Percentiles rank a stretch among this genome's conserved stretches.
These are phyloP conservation scores for Podospora conica DNA, from an alignment of 495 filamentous ascomycete species.

Conservation along the genomic window DNA sequence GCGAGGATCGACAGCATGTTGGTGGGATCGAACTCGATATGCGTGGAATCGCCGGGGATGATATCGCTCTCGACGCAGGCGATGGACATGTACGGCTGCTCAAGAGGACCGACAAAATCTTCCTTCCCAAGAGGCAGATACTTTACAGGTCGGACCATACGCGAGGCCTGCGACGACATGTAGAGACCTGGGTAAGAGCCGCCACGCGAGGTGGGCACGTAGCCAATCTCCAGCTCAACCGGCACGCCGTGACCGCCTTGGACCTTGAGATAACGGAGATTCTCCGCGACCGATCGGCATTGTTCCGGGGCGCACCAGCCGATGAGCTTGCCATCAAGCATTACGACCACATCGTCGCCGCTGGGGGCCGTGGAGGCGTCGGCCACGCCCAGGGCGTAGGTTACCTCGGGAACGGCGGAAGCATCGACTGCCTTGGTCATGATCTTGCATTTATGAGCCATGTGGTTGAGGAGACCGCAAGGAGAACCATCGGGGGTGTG, in stretches of 20 bases:
- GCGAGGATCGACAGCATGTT: conserved; percentile 97
- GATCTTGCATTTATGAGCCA: conserved; percentile 92
- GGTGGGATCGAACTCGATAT: conserved; percentile 91
- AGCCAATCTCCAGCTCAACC: conserved; percentile 80
- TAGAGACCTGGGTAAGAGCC: conserved; percentile 95
- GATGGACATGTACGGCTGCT: conserved; percentile 98
- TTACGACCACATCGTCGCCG: conserved; percentile 76
- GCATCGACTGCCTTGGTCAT: conserved; percentile 64
- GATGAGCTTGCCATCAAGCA: conserved; percentile 82
- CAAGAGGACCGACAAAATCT: conserved; percentile 85
- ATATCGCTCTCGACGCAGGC: conserved; percentile 80
- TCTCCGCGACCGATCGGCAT: conserved; percentile 71
- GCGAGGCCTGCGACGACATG: conserved; percentile 75
- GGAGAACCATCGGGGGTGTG: conserved; percentile 95
- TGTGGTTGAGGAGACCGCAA: conserved; percentile 90
- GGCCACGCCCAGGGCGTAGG: conserved; percentile 71
- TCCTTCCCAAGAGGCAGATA: conserved; percentile 78
- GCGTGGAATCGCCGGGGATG: conserved; percentile 76
- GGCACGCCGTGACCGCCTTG: conserved; percentile 81
- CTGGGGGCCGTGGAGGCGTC: conserved; percentile 65
- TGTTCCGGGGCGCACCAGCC: conserved; percentile 85
- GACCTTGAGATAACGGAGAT: conserved; percentile 91
- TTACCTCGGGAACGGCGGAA: conserved; percentile 61
- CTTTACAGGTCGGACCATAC: conserved; percentile 89
- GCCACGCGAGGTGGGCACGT: conserved; percentile 75